Evolutionary conservation across 495 filamentous ascomycete species (phyloP), one percentile per base, ranked within the genome.

Genomic region (Tricharina praecox): DNA sequence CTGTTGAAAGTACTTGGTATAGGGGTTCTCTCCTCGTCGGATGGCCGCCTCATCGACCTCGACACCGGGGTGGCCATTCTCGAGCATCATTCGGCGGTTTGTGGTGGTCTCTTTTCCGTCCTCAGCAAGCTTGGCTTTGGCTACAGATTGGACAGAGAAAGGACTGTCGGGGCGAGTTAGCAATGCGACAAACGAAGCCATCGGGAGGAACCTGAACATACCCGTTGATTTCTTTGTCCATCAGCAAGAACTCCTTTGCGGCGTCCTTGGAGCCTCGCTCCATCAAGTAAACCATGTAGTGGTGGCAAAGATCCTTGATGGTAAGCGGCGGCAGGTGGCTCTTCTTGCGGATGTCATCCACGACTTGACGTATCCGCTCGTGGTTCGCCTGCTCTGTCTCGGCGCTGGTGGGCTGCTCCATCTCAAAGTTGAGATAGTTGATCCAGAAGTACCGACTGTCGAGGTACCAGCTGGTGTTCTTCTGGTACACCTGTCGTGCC

Each of bases 401-500:
- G 0, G 67, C 63, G 47, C 68, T 80, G 2, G 82, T 85, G 7
- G 85, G 81, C 58, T 95, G 92, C 30, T 82, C 77, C 33, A 93
- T 68, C 67, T 99, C 90, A 52, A 99, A 94, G 43, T 77, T 67
- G 9, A 96, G 71, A 64, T 83, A 99, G 61, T 77, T 82, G 47
- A 76, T 71, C 88, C 87, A 96, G 73, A 99, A 99, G 19, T 78
- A 71, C n/a, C 75, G 72, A 57, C 84, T 92, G 54, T 88, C 82
- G 13, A 81, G 70, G 63, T 93, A 94, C 69, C 78, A 83, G 53
- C 86, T 76, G 43, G 83, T 72, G 56, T 93, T 85, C 57, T 77
- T 79, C 50, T 80, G 67, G 67, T 82, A 99, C 0, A 93, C 78
- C 42, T 81, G 72, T 7, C 92, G 80, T 21, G 90, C 88, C 57